phyloP scores from a whole-genome alignment of 768 basidiomycete genomes.

The Panaeolus cyanescens region DNA sequence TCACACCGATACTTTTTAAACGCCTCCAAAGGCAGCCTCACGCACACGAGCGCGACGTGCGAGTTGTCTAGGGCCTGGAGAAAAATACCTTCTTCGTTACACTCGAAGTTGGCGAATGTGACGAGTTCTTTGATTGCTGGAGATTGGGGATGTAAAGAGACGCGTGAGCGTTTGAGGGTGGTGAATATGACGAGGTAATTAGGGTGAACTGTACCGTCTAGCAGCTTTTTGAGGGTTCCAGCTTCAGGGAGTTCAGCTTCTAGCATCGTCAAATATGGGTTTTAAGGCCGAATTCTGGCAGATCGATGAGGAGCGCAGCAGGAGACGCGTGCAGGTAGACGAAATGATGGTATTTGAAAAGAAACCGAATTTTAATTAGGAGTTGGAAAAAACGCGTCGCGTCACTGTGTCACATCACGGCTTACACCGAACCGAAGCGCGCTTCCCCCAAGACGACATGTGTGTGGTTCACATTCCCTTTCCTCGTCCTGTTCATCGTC shows the following conservation, averaged over 20 bases:
- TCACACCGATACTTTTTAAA: constrained; percentile 94
- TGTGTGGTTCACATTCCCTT: too few species aligned
- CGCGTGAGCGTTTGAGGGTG: constrained; percentile 5
- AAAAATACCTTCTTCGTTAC: constrained; percentile 91
- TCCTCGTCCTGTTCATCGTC: too few species aligned
- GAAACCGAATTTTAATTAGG: constrained; percentile 24
- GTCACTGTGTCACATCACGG: constrained; percentile 23
- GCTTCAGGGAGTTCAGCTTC: constrained; percentile 93
- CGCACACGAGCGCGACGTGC: constrained; percentile 95
- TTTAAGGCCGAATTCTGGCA: neutral
- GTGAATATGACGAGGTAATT: neutral
- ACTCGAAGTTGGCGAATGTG: constrained; percentile 96
- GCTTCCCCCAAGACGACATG: too few species aligned
- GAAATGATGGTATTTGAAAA: constrained; percentile 12
- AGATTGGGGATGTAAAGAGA: constrained; percentile 1
- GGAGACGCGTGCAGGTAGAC: constrained; percentile 20
- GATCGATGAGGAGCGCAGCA: constrained; percentile 5
- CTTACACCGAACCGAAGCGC: too few species aligned
- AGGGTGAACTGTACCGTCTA: constrained; percentile 71
- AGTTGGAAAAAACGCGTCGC: constrained; percentile 37
- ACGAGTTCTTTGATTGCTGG: constrained; percentile 97
- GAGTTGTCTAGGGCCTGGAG: constrained; percentile 99
- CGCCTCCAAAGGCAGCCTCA: constrained; percentile 74
- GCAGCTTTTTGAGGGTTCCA: constrained; percentile 85
- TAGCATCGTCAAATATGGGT: constrained; percentile 57